Evolutionary conservation across 805 yeast species (phyloP), one percentile per base, ranked within the genome.

Genomic region (Kodamaea kaohsiungensis): DNA sequence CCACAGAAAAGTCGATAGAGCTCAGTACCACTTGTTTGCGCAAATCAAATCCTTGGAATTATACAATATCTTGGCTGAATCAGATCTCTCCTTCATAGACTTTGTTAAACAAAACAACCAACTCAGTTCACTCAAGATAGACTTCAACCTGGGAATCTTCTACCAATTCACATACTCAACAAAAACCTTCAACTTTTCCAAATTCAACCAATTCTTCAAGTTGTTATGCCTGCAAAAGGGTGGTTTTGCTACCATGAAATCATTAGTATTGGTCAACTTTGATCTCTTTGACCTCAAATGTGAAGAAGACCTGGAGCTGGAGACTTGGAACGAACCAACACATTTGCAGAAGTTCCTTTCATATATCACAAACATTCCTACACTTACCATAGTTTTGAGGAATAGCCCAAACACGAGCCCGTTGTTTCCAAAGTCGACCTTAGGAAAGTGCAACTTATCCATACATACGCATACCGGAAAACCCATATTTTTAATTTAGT

Each of bases 1-100:
- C 33, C 52, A 59, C 42, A 56, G 55, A n/a, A 50, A 50, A 33
- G 43, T 43, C 7, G 43, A 55, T 56, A 47, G 37, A 54, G 53
- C 42, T 5, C 35, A 7, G 27, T 51, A 43, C 42, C 40, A 65
- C 1, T 70, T 82, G 46, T 83, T 83, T 57, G 65, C 66, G 46
- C 64, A 71, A 30, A 80, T 81, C 1, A 59, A 62, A 7, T 56
- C 60, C 7, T 63, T 84, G 15, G 65, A 69, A 46, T 64, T 84
- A 35, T 53, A 67, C 9, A 66, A 73, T 27, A 63, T 83, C 15
- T 66, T 66, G 30, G 72, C 79, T 30, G 76, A 76, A 30, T 72
- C 66, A 35, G 86, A 82, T 58, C 68, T 84, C 38, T 71, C 84
- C 3, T 57, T 82, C 30, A 77, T 80, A 48, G 83, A 79, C 60